Evolutionary conservation across 2,329 filamentous ascomycete genomes (phyloP), one percentile per base, ranked within the genome.

Genomic region (Diaporthe australafricana): DNA sequence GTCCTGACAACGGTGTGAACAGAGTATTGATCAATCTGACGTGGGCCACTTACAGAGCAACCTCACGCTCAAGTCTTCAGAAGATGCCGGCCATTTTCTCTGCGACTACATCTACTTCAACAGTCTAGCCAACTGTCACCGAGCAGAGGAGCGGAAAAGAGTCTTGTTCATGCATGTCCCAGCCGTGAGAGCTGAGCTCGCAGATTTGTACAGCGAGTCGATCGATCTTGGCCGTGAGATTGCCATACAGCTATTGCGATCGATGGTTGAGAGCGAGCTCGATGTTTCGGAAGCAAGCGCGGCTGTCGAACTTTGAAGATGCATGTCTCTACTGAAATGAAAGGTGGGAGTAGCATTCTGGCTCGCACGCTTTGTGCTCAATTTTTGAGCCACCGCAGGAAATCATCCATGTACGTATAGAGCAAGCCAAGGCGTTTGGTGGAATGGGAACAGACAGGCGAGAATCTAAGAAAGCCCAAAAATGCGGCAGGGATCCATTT

Each of bases 91-190:
- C 3, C 87, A 87, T 25, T 95, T 92, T 79, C 84, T 95, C 20
- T 95, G 93, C 81, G 93, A 95, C 78, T 95, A 93, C 78, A 94
- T 93, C 75, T 94, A 92, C 80, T 94, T 90, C 81, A 90, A 89
- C 8, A 93, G 90, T 73, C 80, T 94, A 75, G 86, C 91, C 25
- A 83, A 90, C 71, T 81, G 90, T 45, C 84, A 83, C 76, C 87
- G 86, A 77, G 80, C 83, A 57, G 77, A 83, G 55, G 78, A 84
- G 72, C 81, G 82, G 25, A 82, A 82, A 70, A 87, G 87, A 70
- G 89, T 93, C 6, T 81, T 91, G 2, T 95, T 95, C 79, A 81
- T 95, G 67, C 93, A 95, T 80, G 92, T 95, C 1, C 93, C 93
- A 0, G 81, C 91, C 3, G 95, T 95, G 79, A 82, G 94, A 65